Evolutionary conservation across 2,329 filamentous ascomycete genomes (phyloP).

Genomic region (Talaromyces sp.): DNA sequence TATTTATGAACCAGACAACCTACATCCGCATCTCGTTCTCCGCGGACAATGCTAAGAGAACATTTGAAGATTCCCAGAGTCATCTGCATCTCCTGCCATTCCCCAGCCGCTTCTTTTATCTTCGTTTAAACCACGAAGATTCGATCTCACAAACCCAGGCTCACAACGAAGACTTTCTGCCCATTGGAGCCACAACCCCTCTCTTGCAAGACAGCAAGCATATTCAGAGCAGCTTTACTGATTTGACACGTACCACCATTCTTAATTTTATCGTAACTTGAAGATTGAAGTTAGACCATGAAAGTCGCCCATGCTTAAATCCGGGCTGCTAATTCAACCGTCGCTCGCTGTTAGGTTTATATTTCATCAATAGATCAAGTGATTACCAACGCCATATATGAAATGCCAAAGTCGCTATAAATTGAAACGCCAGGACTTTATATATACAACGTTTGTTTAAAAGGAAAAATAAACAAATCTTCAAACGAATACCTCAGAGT

Average conservation of each 20-base stretch:
- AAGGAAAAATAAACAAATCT: no score
- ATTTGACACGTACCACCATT: conserved; percentile 1
- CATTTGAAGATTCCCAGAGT: not conserved
- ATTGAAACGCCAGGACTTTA: no score
- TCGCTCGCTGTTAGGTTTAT: no score
- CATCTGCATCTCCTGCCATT: conserved; percentile 3
- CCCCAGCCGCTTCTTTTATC: conserved; percentile 4
- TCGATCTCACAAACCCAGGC: conserved; percentile 9
- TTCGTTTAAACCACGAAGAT: conserved; percentile 2
- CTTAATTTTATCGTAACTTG: not conserved
- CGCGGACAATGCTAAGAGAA: conserved; percentile 7
- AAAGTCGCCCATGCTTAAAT: no score
- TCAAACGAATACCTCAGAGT: not conserved
- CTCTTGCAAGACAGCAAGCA: conserved; percentile 3
- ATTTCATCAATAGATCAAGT: no score
- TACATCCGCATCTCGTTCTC: conserved; percentile 9
- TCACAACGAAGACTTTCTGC: conserved; percentile 8
- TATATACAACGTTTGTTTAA: no score
- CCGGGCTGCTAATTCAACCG: no score
- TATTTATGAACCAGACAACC: conserved; percentile 4
- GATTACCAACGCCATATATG: not conserved
- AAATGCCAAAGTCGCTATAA: no score
- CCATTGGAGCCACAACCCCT: not conserved
- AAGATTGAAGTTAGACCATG: not conserved
- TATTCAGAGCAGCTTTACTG: conserved; percentile 12